Evolutionary conservation across 2,329 filamentous ascomycete species (phyloP).

Genomic region (Chrysosporium queenslandicum): DNA sequence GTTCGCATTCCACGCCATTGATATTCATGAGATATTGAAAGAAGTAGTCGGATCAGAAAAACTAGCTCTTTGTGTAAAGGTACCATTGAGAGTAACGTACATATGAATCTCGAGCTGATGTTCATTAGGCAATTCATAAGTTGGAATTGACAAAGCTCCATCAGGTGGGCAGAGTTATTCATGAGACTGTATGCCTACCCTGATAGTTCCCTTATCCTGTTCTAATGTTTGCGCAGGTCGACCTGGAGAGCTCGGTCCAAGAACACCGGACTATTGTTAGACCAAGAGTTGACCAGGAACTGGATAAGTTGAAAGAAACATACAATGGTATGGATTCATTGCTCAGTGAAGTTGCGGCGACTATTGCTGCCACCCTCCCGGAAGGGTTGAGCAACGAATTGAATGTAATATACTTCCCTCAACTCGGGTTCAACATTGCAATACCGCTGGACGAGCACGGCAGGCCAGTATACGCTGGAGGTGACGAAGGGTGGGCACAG

Average conservation of each 20-base stretch:
- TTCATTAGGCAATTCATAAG: slow-evolving; percentile 45
- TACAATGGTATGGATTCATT: slow-evolving; percentile 71
- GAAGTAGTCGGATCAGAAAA: slow-evolving; percentile 47
- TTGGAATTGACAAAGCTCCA: slow-evolving; percentile 53
- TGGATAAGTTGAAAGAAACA: slow-evolving; percentile 67
- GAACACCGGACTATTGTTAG: slow-evolving; percentile 64
- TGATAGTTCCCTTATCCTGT: background rate
- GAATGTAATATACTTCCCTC: slow-evolving; percentile 83
- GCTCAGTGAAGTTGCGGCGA: slow-evolving; percentile 55
- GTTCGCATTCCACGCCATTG: slow-evolving; percentile 63
- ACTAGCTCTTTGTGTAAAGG: slow-evolving; percentile 47
- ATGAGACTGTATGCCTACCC: slow-evolving; percentile 44
- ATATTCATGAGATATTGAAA: slow-evolving; percentile 54
- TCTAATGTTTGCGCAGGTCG: slow-evolving; percentile 43
- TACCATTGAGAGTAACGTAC: background rate
- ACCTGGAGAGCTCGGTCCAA: slow-evolving; percentile 66
- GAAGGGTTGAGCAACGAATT: slow-evolving; percentile 44
- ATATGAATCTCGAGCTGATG: background rate
- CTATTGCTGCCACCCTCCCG: slow-evolving; percentile 55
- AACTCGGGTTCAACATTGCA: slow-evolving; percentile 79
- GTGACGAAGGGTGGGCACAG: slow-evolving; percentile 60
- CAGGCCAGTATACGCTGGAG: slow-evolving; percentile 54
- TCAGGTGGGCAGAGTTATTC: slow-evolving; percentile 59
- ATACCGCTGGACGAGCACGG: slow-evolving; percentile 56
- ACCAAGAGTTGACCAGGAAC: slow-evolving; percentile 57